Evolutionary conservation across 345 rosid species (phyloP).

Genomic region (Salix suchowensis): DNA sequence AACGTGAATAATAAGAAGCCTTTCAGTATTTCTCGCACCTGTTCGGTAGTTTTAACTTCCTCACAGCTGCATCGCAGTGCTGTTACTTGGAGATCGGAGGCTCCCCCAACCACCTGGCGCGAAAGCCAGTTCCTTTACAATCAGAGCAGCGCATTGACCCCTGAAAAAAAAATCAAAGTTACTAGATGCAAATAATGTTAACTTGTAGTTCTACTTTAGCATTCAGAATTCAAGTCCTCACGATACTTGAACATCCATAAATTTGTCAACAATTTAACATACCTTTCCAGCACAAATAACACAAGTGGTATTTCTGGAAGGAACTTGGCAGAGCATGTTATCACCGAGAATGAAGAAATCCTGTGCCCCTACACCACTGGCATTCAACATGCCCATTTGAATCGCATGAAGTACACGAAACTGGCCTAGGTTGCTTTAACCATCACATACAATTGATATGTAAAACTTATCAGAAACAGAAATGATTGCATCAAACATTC

Average conservation of each 20-base stretch:
- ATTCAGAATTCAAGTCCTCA: neutral
- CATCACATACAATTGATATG: neutral
- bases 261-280: neutral
- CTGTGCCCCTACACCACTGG: conserved; percentile 91
- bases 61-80: neutral
- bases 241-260: neutral
- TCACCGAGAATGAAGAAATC: conserved; percentile 82
- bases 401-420: conserved; percentile 59
- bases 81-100: conserved; percentile 52
- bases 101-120: conserved; percentile 90
- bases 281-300: conserved; percentile 86
- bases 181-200: neutral
- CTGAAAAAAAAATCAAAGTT: conserved; percentile 32
- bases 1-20: neutral
- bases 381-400: conserved; percentile 75
- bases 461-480: neutral
- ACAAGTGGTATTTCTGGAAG: conserved; percentile 77
- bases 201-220: neutral
- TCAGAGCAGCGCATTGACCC: conserved; percentile 62
- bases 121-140: conserved; percentile 93
- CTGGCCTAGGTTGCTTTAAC: conserved; percentile 78
- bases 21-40: neutral
- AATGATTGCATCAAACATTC: neutral
- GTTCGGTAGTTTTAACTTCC: neutral
- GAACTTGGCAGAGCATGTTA: conserved; percentile 93